Evolutionary conservation across 2,329 filamentous ascomycete genomes (phyloP).

Genomic region (Coniella lustricola): DNA sequence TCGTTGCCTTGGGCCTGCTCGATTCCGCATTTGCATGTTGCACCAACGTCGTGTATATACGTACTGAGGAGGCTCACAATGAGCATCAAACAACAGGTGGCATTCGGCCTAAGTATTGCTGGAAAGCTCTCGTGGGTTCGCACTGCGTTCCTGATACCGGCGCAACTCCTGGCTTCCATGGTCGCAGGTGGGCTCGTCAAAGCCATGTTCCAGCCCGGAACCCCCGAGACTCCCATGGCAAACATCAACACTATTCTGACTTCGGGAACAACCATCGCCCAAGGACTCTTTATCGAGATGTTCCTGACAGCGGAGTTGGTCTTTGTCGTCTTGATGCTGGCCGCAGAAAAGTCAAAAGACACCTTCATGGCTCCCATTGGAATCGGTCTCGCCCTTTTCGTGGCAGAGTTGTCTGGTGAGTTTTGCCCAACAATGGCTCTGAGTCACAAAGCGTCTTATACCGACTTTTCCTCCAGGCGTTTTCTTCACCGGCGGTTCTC

Average conservation of each 20-base stretch:
- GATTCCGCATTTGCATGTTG: too few species aligned
- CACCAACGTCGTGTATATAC: too few species aligned
- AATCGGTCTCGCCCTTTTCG: constrained; percentile 59
- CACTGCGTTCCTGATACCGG: constrained; percentile 37
- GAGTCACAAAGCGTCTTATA: too few species aligned
- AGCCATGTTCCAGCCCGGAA: constrained; percentile 44
- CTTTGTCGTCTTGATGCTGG: constrained; percentile 58
- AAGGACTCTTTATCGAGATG: constrained; percentile 55
- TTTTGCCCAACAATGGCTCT: not conserved
- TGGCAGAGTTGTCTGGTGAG: constrained; percentile 34
- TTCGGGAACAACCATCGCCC: constrained; percentile 36
- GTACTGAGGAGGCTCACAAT: not conserved
- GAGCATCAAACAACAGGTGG: constrained; percentile 25
- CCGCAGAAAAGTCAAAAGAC: constrained; percentile 58
- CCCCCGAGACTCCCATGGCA: constrained; percentile 29
- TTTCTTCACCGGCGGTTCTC: constrained; percentile 31
- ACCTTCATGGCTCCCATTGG: constrained; percentile 61
- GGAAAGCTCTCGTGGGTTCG: constrained; percentile 41
- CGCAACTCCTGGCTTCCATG: constrained; percentile 48
- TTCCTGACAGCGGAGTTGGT: constrained; percentile 53
- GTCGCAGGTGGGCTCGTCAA: constrained; percentile 48
- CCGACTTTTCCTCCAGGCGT: constrained; percentile 21
- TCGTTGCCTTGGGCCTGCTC: too few species aligned
- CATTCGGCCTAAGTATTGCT: constrained; percentile 44
- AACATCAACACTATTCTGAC: constrained; percentile 41